Evolutionary conservation across 192 early-diverging fungal genomes (phyloP).

Genomic region (Oehlia diaphana): DNA sequence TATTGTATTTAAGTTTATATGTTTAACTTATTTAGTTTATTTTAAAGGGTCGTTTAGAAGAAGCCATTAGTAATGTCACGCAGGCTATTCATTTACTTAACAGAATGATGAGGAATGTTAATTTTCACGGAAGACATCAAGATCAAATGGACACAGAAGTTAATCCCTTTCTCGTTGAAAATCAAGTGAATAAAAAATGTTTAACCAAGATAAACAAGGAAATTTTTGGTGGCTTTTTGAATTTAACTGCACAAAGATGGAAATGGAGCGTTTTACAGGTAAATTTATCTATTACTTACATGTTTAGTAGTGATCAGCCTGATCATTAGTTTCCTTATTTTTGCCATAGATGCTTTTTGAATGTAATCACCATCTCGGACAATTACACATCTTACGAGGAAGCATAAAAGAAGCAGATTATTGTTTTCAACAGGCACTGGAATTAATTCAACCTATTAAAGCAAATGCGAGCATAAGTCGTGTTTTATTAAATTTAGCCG

Average conservation of each 20-base stretch:
- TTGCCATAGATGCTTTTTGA: conserved; percentile 39
- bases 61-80: conserved; percentile 41
- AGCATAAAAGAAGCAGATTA: conserved; percentile 62
- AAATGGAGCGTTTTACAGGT: conserved; percentile 39
- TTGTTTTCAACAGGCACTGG: conserved; percentile 57
- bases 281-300: background rate
- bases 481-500: conserved; percentile 53
- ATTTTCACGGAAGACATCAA: background rate
- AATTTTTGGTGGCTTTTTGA: background rate
- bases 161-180: conserved; percentile 31
- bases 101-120: conserved; percentile 38
- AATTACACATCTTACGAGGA: conserved; percentile 56
- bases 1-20: background rate
- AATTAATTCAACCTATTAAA: conserved; percentile 48
- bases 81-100: conserved; percentile 37
- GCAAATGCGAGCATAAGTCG: conserved; percentile 39
- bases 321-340: background rate
- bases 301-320: background rate
- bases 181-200: background rate
- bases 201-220: background rate
- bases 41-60: conserved; percentile 38
- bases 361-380: conserved; percentile 49
- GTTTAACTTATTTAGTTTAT: background rate
- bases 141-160: background rate
- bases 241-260: conserved; percentile 32